These are phyloP conservation scores for Mangifera indica DNA, from an alignment of 345 rosid genomes.

Conservation along the genomic window DNA sequence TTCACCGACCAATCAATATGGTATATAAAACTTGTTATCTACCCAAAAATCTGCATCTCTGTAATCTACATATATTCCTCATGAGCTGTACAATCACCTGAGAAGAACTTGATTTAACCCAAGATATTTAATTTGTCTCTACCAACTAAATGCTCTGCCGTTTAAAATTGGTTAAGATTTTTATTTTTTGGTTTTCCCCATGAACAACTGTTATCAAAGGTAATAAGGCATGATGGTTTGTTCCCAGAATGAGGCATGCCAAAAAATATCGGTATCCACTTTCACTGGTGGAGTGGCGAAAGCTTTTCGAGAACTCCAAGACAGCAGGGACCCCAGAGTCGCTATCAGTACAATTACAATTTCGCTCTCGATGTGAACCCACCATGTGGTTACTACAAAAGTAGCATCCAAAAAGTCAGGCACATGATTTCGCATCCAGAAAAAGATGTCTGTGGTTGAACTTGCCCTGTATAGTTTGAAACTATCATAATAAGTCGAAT, in stretches of 20 bases:
- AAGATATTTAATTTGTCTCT: neutral
- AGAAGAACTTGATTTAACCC: neutral
- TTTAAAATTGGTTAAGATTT: neutral
- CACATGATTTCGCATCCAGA: neutral
- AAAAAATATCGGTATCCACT: neutral
- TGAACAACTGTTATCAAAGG: neutral
- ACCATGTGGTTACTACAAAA: neutral
- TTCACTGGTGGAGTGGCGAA: neutral
- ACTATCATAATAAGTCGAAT: no score
- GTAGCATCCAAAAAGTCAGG: conserved; percentile 8
- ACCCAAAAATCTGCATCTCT: neutral
- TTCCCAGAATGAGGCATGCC: neutral
- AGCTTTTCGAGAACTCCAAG: neutral
- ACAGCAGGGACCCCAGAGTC: neutral
- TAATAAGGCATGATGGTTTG: neutral
- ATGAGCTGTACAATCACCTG: neutral
- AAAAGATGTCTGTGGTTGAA: neutral
- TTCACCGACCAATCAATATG: neutral
- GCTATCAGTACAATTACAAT: neutral
- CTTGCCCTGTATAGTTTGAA: neutral
- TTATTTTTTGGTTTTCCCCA: neutral
- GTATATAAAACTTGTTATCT: neutral
- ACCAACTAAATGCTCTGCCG: neutral
- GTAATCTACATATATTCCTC: neutral
- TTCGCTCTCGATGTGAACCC: neutral